Percentiles rank a stretch among this genome's conserved stretches.
phyloP scores from a whole-genome alignment of 495 filamentous ascomycete genomes.

The Oleoguttula mirabilis region DNA sequence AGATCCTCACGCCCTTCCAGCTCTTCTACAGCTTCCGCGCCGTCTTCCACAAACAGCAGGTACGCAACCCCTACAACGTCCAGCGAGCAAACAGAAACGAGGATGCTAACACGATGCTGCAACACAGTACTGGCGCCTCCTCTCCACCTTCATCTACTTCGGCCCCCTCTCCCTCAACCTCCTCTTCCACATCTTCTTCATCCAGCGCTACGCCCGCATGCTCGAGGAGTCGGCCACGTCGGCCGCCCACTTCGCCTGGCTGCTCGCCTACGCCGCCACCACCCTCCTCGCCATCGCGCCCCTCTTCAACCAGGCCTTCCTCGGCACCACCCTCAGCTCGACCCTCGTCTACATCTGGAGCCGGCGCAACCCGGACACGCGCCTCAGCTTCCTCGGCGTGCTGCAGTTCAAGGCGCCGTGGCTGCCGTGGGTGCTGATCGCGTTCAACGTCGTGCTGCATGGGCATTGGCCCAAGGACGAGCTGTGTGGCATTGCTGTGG shows the following conservation, averaged over 20 bases:
- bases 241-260: constrained; percentile 87
- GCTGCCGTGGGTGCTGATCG: constrained; percentile 92
- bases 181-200: constrained; percentile 97
- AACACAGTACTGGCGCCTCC: constrained; percentile 78
- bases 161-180: constrained; percentile 88
- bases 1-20: constrained; percentile 81
- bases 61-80: constrained; percentile 27
- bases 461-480: constrained; percentile 87
- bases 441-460: constrained; percentile 74
- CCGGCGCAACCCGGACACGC: constrained; percentile 80
- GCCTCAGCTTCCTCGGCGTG: constrained; percentile 80
- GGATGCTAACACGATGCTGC: constrained; percentile 5
- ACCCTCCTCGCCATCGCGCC: constrained; percentile 72
- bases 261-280: constrained; percentile 70
- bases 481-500: constrained; percentile 82
- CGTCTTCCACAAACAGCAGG: constrained; percentile 82
- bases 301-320: constrained; percentile 74
- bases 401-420: constrained; percentile 89
- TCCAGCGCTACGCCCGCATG: constrained; percentile 89
- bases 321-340: constrained; percentile 78
- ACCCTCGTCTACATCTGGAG: constrained; percentile 98
- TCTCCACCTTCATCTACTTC: constrained; percentile 95
- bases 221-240: constrained; percentile 90
- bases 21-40: constrained; percentile 92
- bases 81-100: not conserved